Evolutionary conservation across 257 asterid genomes (phyloP), one percentile per base, ranked within the genome.

Genomic region (Eustoma russellianum): DNA sequence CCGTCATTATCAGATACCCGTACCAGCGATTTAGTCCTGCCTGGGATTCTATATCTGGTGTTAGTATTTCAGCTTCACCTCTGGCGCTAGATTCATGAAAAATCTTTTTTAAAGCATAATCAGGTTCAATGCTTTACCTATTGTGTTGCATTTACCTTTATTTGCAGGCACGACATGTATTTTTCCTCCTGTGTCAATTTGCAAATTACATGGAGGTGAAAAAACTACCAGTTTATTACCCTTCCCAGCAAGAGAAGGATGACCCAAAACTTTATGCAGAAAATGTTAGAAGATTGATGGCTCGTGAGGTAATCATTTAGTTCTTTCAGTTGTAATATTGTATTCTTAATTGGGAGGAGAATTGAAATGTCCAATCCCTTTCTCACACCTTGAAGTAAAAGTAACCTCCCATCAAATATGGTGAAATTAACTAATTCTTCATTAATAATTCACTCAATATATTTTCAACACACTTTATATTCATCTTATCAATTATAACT

Each of bases 31-130:
- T 89, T 58, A 83, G 94, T 72, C 95, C 94, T 56, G 97, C 97
- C 17, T 89, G 97, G 97, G 97, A 89, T 64, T 68, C 94, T 33
- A 89, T 89, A 66, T 71, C 97, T 24, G 97, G 97, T 80, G 97
- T 89, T 69, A 77, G 97, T 75, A 47, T 35, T 41, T 52, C n/a
- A 53, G 64, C 41, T 33, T 13, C 14, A 46, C 62, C 58, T 50
- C 19, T 33, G 11, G 2, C 19, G 9, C 24, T 17, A 33, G 3
- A 2, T 24, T 24, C 30, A 4, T n/a, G 30, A 24, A 1, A 24
- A 24, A 24, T 0, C 30, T 24, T 24, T 24, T 24, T 2, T 24
- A 24, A 38, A 7, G 43, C 5, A 38, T 38, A 38, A 38, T 38
- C 12, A 38, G 7, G 9, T 38, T 38, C 12, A 11, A 9, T 38